Percentiles rank a stretch among this genome's conserved stretches.
Evolutionary conservation across 495 filamentous ascomycete species (phyloP).

Genomic region (Penicillium malachiteum): DNA sequence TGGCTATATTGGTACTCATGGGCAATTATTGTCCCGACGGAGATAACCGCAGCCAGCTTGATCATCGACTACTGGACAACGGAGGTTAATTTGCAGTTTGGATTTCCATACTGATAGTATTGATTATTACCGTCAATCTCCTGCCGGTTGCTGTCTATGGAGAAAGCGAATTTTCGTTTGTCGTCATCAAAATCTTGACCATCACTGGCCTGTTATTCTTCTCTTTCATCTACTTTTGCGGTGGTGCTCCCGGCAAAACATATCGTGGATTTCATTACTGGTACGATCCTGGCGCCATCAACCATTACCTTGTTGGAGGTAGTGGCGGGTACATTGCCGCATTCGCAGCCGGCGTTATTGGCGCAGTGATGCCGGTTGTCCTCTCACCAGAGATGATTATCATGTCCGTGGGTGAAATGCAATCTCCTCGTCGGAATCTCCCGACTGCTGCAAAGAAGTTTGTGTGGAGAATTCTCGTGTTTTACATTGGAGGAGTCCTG

Average conservation of each 20-base stretch:
- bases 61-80: constrained; percentile 71
- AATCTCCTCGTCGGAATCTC: constrained; percentile 48
- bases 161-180: constrained; percentile 71
- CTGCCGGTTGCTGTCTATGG: constrained; percentile 66
- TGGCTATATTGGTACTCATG: constrained; percentile 51
- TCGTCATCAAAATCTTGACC: constrained; percentile 30
- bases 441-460: neutral
- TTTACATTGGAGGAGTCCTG: neutral
- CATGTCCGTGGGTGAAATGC: constrained; percentile 56
- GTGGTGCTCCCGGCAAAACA: constrained; percentile 46
- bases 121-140: constrained; percentile 64
- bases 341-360: neutral
- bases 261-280: constrained; percentile 68
- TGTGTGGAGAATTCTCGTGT: neutral
- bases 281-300: constrained; percentile 64
- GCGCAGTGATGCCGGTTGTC: constrained; percentile 42
- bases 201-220: constrained; percentile 39
- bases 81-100: constrained; percentile 48
- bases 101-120: constrained; percentile 65
- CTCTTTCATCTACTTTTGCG: constrained; percentile 65
- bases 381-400: constrained; percentile 49
- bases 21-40: constrained; percentile 60
- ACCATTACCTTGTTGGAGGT: constrained; percentile 18
- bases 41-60: constrained; percentile 60
- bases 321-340: constrained; percentile 22